phyloP scores from a whole-genome alignment of 2,329 filamentous ascomycete genomes.

The Cytospora leucostoma region DNA sequence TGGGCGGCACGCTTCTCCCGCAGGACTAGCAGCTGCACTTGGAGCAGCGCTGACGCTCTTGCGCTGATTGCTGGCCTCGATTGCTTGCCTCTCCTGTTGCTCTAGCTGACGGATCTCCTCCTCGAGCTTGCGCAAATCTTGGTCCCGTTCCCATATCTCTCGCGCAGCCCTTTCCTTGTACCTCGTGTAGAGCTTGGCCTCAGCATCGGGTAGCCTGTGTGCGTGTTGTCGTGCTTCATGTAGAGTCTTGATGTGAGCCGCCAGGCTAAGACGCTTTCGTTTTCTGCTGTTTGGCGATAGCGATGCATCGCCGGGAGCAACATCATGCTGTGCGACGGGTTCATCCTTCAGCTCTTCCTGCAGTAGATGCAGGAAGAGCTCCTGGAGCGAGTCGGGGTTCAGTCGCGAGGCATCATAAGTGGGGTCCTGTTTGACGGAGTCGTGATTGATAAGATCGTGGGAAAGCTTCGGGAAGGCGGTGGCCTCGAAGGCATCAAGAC shows the following conservation, averaged over 20 bases:
- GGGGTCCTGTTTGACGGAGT: conserved; percentile 68
- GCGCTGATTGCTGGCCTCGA: conserved; percentile 12
- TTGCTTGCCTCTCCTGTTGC: conserved; percentile 39
- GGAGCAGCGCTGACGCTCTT: conserved; percentile 27
- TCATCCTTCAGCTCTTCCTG: conserved; percentile 69
- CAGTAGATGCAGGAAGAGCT: conserved; percentile 75
- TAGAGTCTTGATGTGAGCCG: conserved; percentile 57
- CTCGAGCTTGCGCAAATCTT: conserved; percentile 62
- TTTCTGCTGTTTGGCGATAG: conserved; percentile 65
- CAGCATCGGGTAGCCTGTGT: conserved; percentile 68
- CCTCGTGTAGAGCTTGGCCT: conserved; percentile 72
- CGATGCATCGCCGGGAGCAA: conserved; percentile 43
- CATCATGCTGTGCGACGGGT: conserved; percentile 18
- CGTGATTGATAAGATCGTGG: conserved; percentile 70
- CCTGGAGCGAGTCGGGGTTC: conserved; percentile 74
- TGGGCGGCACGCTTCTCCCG: conserved; percentile 18
- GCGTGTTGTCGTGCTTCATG: conserved; percentile 67
- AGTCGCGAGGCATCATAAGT: conserved; percentile 75
- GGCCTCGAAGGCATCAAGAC: conserved; percentile 36
- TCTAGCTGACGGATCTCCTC: conserved; percentile 71
- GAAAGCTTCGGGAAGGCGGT: conserved; percentile 42
- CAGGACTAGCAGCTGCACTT: conserved; percentile 2
- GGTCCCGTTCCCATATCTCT: conserved; percentile 75
- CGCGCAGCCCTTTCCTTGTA: conserved; percentile 72
- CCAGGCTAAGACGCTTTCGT: conserved; percentile 70